These are phyloP conservation scores for Fusarium sulawesiense DNA, from an alignment of 2,329 filamentous ascomycete genomes.

Conservation along the genomic window DNA sequence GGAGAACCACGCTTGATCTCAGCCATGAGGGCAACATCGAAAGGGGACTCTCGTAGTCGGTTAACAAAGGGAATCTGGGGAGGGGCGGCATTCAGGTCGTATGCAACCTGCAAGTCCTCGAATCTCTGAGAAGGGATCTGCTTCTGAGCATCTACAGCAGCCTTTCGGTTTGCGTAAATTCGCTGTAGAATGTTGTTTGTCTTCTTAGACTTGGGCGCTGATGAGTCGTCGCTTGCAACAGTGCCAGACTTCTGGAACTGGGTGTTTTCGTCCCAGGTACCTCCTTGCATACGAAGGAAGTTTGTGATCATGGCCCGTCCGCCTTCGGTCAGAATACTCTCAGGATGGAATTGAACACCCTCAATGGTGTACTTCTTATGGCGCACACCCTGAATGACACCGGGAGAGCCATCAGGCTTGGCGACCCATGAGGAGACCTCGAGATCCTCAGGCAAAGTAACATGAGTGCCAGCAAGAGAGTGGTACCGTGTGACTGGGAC, in stretches of 20 bases:
- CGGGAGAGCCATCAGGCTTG: conserved; percentile 78
- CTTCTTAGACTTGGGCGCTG: conserved; percentile 64
- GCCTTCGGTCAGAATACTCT: conserved; percentile 93
- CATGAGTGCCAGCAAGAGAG: conserved; percentile 91
- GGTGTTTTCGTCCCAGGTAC: conserved; percentile 89
- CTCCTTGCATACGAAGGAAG: conserved; percentile 87
- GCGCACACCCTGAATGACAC: conserved; percentile 95
- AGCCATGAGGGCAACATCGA: conserved; percentile 92
- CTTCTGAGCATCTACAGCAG: conserved; percentile 83
- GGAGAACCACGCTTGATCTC: conserved; percentile 98
- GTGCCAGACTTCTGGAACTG: conserved; percentile 59
- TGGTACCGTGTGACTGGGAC: conserved; percentile 95
- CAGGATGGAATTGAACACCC: conserved; percentile 97
- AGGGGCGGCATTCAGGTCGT: conserved; percentile 85
- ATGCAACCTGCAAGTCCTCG: conserved; percentile 85
- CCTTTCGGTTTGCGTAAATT: conserved; percentile 86
- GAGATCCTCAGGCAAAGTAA: conserved; percentile 84
- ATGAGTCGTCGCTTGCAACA: conserved; percentile 43
- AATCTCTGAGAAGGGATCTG: conserved; percentile 85
- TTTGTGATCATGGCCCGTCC: conserved; percentile 92
- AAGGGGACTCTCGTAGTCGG: conserved; percentile 83
- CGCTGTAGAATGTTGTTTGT: conserved; percentile 88
- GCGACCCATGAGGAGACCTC: conserved; percentile 93
- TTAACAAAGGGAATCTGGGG: conserved; percentile 84
- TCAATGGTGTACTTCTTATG: conserved; percentile 94